Percentiles rank a stretch among this genome's conserved stretches.
phyloP scores from a whole-genome alignment of 106 monocot species.

The Acanthochlamys bracteata region DNA sequence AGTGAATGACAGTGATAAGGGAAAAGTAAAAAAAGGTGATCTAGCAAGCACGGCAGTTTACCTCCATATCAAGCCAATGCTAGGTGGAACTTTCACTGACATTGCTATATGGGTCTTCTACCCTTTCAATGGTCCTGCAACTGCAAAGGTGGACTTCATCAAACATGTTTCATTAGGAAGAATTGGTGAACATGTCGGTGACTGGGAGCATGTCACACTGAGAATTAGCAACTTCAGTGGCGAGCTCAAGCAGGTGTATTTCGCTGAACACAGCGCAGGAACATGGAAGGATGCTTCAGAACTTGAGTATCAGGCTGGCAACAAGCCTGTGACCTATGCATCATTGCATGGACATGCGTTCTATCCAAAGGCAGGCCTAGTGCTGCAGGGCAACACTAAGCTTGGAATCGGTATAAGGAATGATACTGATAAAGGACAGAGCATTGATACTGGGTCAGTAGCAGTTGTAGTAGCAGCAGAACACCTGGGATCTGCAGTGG shows the following conservation, averaged over 20 bases:
- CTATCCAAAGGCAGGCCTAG: conserved; percentile 47
- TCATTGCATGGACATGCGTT: conserved; percentile 74
- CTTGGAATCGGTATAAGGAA: conserved; percentile 56
- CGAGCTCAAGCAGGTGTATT: conserved; percentile 48
- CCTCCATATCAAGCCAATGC: conserved; percentile 65
- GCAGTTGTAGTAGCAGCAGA: conserved; percentile 41
- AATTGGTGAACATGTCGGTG: conserved; percentile 80
- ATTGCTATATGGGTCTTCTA: conserved; percentile 71
- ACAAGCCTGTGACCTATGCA: conserved; percentile 48
- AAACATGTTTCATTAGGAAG: conserved; percentile 31
- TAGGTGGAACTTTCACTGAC: conserved; percentile 66
- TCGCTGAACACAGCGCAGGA: conserved; percentile 63
- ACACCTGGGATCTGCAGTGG: conserved; percentile 24
- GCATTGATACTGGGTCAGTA: conserved; percentile 36
- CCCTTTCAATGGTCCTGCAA: conserved; percentile 79
- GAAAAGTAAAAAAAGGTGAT: conserved; percentile 47
- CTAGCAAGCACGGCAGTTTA: conserved; percentile 35
- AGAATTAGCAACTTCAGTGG: conserved; percentile 72
- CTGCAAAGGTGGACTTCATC: conserved; percentile 34
- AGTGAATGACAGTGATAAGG: conserved; percentile 8
- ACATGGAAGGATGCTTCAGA: conserved; percentile 49
- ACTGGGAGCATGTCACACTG: conserved; percentile 89
- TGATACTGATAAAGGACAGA: conserved; percentile 39
- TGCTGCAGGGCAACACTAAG: conserved; percentile 42
- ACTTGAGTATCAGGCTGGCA: conserved; percentile 29